Conservation (phyloP, 768 basidiomycete genomes). For the Auriscalpium microsporum region DNA sequence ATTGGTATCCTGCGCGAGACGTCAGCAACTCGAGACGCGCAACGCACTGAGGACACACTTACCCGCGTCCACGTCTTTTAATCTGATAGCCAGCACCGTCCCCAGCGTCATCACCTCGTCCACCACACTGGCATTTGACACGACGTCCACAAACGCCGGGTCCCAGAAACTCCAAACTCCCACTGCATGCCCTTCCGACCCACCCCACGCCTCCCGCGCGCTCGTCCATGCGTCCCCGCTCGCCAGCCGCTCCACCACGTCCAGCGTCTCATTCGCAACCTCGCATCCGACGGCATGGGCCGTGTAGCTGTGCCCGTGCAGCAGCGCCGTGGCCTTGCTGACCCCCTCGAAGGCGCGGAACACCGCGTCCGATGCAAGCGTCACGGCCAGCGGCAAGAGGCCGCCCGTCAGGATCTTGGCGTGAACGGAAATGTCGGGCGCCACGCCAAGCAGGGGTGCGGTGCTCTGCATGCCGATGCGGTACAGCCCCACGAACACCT, state of each 20-base stretch:
- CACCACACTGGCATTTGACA: slow-evolving; percentile 52
- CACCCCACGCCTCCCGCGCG: slow-evolving; percentile 53
- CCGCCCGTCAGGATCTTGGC: slow-evolving; percentile 95
- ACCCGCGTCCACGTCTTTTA: slow-evolving; percentile 54
- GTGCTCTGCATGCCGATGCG: slow-evolving; percentile 70
- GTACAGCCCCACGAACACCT: slow-evolving; percentile 91
- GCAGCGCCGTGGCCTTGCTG: slow-evolving; percentile 73
- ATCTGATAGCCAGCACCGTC: slow-evolving; percentile 72
- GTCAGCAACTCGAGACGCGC: background rate
- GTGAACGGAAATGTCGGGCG: slow-evolving; percentile 85
- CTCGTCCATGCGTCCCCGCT: slow-evolving; percentile 46
- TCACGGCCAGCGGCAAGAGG: slow-evolving; percentile 76
- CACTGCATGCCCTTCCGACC: slow-evolving; percentile 12
- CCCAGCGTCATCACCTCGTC: slow-evolving; percentile 82
- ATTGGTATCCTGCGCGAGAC: slow-evolving; percentile 35
- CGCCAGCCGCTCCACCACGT: slow-evolving; percentile 46
- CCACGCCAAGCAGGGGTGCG: slow-evolving; percentile 54
- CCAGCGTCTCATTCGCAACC: slow-evolving; percentile 76
- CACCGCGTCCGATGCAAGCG: slow-evolving; percentile 71
- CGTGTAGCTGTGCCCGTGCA: slow-evolving; percentile 95
- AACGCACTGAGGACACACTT: slow-evolving; percentile 11
- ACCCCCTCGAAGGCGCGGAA: slow-evolving; percentile 73
- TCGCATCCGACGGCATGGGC: slow-evolving; percentile 91
- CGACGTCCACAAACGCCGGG: slow-evolving; percentile 51
- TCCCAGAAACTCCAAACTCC: slow-evolving; percentile 86